Base-by-base conservation (phyloP, 2,329 filamentous ascomycete species). In the Exophiala calicioides region DNA sequence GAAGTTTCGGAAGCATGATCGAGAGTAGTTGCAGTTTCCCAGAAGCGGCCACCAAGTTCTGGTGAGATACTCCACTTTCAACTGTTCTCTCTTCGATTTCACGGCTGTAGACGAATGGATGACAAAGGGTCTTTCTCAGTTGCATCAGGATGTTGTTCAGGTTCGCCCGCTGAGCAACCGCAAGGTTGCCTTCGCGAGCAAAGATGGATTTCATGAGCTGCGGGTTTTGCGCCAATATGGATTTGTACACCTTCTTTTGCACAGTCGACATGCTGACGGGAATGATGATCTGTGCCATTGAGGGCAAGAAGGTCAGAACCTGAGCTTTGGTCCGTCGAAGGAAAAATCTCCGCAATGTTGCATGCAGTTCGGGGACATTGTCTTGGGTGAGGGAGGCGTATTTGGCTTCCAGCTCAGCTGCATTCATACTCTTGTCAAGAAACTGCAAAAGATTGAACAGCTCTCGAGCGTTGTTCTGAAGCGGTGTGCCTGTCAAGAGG, bases 361-460 rank as follows among this genome's bases (percentile, higher is more conserved):
- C 80, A 60, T 97, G 93, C 1, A 98, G 73, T 64, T 88, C 77
- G 0, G 80, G 79, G 8, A 97, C 77, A 47, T 90, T 95, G 20
- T 94, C 86, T 37, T 86, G 84, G 6, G 87, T 90, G 38, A 97
- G 75, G n/a, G 86, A 81, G 4, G 74, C 74, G 61, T 88, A 97
- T 59, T 88, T 73, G 45, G 79, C 73, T 59, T 97, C 91, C 2
- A 97, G 72, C 15, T 78, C 69, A 24, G 80, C 80, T 0, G 93
- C 90, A 58, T 90, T 69, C 47, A 81, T 79, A 1, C 71, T 74
- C 5, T 82, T 78, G 61, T 98, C 90, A 32, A 96, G 78, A 65
- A 98, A 98, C 56, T 97, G 91, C 3, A 98, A 71, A n/a, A 98
- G 75, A 62, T 96, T 98, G 73, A 97, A 97, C 0, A 98, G 74